These are phyloP conservation scores for Lepidium africanum DNA, from an alignment of 345 rosid species.

Conservation along the genomic window DNA sequence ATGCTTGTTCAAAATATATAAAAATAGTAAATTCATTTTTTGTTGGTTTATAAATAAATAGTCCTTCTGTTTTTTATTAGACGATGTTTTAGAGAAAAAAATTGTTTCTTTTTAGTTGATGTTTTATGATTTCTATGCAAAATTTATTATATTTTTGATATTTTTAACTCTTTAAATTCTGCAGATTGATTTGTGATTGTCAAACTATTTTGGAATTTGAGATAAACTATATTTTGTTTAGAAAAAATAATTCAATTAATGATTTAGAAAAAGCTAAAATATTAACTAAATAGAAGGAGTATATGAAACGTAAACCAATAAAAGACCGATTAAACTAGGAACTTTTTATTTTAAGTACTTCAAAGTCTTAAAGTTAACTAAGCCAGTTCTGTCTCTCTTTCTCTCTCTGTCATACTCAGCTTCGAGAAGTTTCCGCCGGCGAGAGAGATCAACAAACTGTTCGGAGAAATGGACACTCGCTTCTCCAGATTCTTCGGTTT, in stretches of 20 bases:
- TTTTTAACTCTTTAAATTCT: too few relatives aligned
- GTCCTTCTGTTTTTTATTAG: too few relatives aligned
- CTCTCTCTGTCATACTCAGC: neutral
- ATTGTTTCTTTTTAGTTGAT: too few relatives aligned
- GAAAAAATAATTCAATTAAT: too few relatives aligned
- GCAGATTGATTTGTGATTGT: too few relatives aligned
- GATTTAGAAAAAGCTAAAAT: too few relatives aligned
- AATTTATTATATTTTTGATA: too few relatives aligned
- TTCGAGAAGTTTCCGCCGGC: conserved; percentile 20
- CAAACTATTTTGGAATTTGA: too few relatives aligned
- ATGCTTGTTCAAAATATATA: neutral
- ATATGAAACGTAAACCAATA: neutral
- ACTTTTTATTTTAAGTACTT: conserved; percentile 20
- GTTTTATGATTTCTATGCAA: too few relatives aligned
- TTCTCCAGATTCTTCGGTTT: conserved; percentile 23
- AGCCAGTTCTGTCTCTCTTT: neutral
- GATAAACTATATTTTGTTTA: too few relatives aligned
- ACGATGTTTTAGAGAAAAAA: too few relatives aligned
- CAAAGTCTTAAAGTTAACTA: conserved; percentile 10
- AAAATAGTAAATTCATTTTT: neutral
- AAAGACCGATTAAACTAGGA: conserved; percentile 8
- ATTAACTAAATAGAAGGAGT: too few relatives aligned
- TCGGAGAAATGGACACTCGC: conserved; percentile 34
- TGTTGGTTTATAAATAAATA: neutral
- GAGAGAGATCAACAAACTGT: conserved; percentile 13